Base-by-base conservation (phyloP, 2,329 filamentous ascomycete species). In the Diaporthe nobilis region DNA sequence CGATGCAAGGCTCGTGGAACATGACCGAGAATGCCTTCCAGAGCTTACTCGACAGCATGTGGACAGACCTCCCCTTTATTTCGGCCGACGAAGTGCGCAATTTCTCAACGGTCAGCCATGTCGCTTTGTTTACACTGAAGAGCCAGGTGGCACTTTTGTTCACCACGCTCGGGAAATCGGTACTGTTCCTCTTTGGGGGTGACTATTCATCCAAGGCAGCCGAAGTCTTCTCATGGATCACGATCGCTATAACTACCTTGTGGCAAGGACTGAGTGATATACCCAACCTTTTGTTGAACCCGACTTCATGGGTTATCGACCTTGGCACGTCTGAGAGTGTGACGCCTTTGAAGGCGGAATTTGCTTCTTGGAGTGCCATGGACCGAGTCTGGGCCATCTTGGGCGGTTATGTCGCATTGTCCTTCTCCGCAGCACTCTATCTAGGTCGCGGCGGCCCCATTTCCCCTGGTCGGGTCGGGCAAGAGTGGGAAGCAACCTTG, bases 331-430 rank as follows among this genome's bases (percentile, higher is more conserved):
- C 86, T 34, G 85, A 87, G 74, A 77, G 81, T 4, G 77, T 82
- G 0, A 77, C 83, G 31, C 63, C 82, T 0, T 81, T 91, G 20
- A 88, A 94, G 79, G 88, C 90, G 10, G 88, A 87, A 37, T 84
- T 95, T 71, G 92, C 92, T 1, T 88, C 91, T 72, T 96, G 94
- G 94, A 89, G 90, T 76, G 87, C 88, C 39, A 87, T 88, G 22
- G 93, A 94, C 82, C 86, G 91, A 42, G 89, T 90, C 74, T 91
- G 89, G 85, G 95, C 96, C 20, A 94, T 98, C 53, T 80, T 95
- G 2, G 89, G 93, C 65, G 97, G 97, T 17, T 99, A 99, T 82
- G 81, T 92, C 0, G 92, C 95, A 63, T 89, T 98, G 53, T 94
- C 93, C 15, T 81, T 94, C 60, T 83, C 94, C 44, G 95, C 95